Evolutionary conservation across 495 filamentous ascomycete species (phyloP).

Genomic region (Neurospora pannonica): DNA sequence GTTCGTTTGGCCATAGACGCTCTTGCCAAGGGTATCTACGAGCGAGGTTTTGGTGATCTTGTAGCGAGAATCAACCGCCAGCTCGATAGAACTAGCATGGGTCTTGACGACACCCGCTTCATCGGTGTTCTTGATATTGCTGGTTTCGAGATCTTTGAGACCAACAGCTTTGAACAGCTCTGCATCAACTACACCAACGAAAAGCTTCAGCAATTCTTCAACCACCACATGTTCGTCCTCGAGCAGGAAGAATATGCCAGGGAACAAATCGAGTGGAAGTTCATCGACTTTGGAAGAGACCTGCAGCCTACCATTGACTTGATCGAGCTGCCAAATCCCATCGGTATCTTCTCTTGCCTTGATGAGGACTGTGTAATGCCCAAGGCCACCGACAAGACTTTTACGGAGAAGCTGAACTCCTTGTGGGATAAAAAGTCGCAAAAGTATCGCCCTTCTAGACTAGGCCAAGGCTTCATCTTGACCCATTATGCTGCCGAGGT

Average conservation of each 20-base stretch:
- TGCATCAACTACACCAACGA: conserved; percentile 99
- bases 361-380: conserved; percentile 99
- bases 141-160: conserved; percentile 97
- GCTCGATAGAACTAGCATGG: conserved; percentile 69
- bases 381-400: conserved; percentile 92
- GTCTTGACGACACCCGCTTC: conserved; percentile 81
- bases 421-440: conserved; percentile 93
- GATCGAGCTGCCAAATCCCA: conserved; percentile 91
- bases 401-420: conserved; percentile 93
- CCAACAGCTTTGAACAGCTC: conserved; percentile 97
- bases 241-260: conserved; percentile 98
- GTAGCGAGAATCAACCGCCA: conserved; percentile 87
- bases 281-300: conserved; percentile 97
- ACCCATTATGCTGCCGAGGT: conserved; percentile 98
- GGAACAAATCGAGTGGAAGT: conserved; percentile 99
- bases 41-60: conserved; percentile 87
- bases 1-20: conserved; percentile 85
- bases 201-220: conserved; percentile 99
- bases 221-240: conserved; percentile 99
- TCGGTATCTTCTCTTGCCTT: conserved; percentile 96
- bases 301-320: conserved; percentile 96
- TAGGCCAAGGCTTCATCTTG: conserved; percentile 90
- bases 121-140: conserved; percentile 99
- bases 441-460: conserved; percentile 82
- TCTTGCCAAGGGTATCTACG: conserved; percentile 93